These are phyloP conservation scores for Platanthera guangdongensis DNA, from an alignment of 106 monocot species.

Conservation along the genomic window DNA sequence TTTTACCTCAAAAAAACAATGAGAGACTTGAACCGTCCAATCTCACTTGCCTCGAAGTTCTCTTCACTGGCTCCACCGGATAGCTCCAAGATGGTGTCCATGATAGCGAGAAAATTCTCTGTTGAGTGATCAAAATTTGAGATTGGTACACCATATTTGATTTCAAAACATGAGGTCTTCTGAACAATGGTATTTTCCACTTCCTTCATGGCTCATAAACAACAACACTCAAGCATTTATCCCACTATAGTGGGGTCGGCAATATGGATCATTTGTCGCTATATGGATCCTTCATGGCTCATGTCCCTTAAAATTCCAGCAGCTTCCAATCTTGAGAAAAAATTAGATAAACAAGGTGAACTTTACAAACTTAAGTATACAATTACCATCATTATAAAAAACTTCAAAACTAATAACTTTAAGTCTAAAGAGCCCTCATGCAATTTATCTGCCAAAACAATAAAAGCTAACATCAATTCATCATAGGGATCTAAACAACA, in stretches of 20 bases:
- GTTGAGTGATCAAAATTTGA: constrained; percentile 39
- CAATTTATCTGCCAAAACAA: neutral
- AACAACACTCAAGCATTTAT: no score
- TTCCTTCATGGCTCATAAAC: neutral
- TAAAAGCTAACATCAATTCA: neutral
- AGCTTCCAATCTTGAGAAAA: neutral
- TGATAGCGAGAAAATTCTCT: constrained; percentile 32
- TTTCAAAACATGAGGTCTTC: neutral
- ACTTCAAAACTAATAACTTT: neutral
- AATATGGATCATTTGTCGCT: no score
- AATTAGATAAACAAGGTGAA: neutral
- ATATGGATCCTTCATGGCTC: no score
- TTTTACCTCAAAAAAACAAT: constrained; percentile 31
- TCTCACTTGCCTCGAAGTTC: constrained; percentile 16
- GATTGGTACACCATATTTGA: constrained; percentile 8
- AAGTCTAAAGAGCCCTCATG: neutral
- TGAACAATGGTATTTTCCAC: neutral
- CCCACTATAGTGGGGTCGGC: no score
- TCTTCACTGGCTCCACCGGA: constrained; percentile 10
- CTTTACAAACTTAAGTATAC: neutral
- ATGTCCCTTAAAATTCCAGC: neutral
- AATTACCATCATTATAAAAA: neutral
- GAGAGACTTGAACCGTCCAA: constrained; percentile 25
- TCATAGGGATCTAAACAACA: neutral
- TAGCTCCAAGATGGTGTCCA: constrained; percentile 19